Evolutionary conservation across 1,284 basidiomycete genomes (phyloP), one percentile per base, ranked within the genome.

Genomic region (Ganoderma resinaceum): DNA sequence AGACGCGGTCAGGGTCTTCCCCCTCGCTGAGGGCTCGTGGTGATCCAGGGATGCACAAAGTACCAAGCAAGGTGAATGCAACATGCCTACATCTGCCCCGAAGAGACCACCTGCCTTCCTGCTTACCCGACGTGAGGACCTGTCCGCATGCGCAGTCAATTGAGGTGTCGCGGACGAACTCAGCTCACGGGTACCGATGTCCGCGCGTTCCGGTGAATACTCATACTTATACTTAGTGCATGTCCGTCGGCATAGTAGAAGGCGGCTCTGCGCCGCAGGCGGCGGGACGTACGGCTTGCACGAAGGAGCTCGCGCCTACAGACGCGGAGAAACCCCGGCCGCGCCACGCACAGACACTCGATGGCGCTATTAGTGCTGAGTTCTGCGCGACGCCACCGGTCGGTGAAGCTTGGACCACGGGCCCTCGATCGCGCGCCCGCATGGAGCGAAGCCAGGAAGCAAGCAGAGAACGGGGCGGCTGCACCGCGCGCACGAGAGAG

Each of bases 121-220:
- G 23, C 16, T 9, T 1, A 11, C 46, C 23, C 23, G 23, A 12
- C 23, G 40, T 6, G 4, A 42, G 40, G 40, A 26, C 23, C n/a
- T 26, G 3, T 26, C 8, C 46, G 23, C 23, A n/a, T 9, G 43
- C 43, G 8, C 8, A n/a, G 8, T 46, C n/a, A 46, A 29, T 52
- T 26, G 46, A 52, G 23, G 23, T 26, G 46, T 12, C 46, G 1
- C 23, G n/a, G 46, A 49, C n/a, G n/a, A 12, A 9, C 23, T 23
- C n/a, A n/a, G 7, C 16, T 42, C 5, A 20, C 18, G 42, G 20
- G 8, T 23, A 9, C 23, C 46, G 23, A 23, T 43, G 42, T 26
- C 46, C 46, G 46, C 46, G 46, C 46, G 29, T 52, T 52, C 46
- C n/a, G n/a, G n/a, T n/a, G n/a, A n/a, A n/a, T n/a, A n/a, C 46